Evolutionary conservation across 768 basidiomycete genomes (phyloP), one percentile per base, ranked within the genome.

Genomic region (Termitomyces sp.): DNA sequence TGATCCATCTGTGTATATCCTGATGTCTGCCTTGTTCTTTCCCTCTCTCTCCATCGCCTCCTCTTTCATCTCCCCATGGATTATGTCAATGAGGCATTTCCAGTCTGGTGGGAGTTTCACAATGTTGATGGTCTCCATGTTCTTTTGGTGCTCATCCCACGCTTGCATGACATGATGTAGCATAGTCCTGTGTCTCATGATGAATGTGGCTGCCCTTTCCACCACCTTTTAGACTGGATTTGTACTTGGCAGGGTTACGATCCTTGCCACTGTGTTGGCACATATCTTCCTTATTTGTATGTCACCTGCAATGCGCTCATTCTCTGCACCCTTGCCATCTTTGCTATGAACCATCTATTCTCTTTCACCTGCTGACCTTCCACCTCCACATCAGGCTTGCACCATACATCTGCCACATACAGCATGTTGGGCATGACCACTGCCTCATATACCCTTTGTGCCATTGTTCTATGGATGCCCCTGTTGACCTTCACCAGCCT

Each of bases 281-380:
- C n/a, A n/a, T n/a, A n/a, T n/a, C n/a, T n/a, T n/a, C n/a, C n/a
- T n/a, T n/a, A n/a, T n/a, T n/a, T n/a, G n/a, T n/a, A n/a, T 3
- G 21, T 61, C 17, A 63, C 62, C 4, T 46, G 51, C 14, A 64
- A 27, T 1, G 58, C 45, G 10, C 46, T 59, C 25, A 54, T 50
- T 6, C 48, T n/a, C 35, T 50, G 34, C 2, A 50, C 23, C 31
- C 48, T 34, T 3, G 1, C 21, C 21, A 50, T 11, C 17, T 37
- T 50, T 25, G 21, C 32, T 21, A 12, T 37, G n/a, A 3, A 21
- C 48, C 19, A 3, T 50, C 9, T 50, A 4, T 34, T 37, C 4
- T 19, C 34, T 21, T 37, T 50, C 19, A 43, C 37, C 4, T 23
- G 3, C 25, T 4, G 23, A 14, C n/a, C 29, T 7, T 42, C n/a